Percentiles rank a stretch among this genome's conserved stretches.
phyloP scores from a whole-genome alignment of 2,329 filamentous ascomycete species.

The Emergomyces orientalis region DNA sequence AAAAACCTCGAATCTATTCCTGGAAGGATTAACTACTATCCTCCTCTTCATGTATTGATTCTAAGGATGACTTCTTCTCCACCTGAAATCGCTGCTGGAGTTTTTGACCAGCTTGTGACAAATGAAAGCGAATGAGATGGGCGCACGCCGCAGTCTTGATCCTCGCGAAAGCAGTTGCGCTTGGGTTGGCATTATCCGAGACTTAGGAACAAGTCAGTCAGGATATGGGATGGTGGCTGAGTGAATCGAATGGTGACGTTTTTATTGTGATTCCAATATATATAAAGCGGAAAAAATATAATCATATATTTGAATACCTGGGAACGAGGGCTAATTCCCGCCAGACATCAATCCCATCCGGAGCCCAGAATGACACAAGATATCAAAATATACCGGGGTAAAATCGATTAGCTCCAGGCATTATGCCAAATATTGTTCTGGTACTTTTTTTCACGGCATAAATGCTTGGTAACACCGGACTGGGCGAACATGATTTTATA shows the following conservation, averaged over 20 bases:
- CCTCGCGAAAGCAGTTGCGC: conserved; percentile 7
- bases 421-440: not conserved
- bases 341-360: not conserved
- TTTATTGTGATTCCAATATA: not conserved
- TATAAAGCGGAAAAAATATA: conserved; percentile 6
- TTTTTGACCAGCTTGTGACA: not conserved
- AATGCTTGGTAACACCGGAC: conserved; percentile 1
- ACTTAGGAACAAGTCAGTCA: not conserved
- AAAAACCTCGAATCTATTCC: conserved; percentile 1
- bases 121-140: conserved; percentile 1
- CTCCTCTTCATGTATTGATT: conserved; percentile 1
- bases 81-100: conserved; percentile 1
- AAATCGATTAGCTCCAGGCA: not conserved
- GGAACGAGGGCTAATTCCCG: not conserved
- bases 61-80: not conserved
- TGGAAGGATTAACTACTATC: conserved; percentile 1
- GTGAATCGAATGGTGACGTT: not conserved
- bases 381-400: conserved; percentile 9
- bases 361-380: conserved; percentile 4
- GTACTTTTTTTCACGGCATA: not conserved
- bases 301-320: conserved; percentile 9
- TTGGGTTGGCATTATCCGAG: too few relatives aligned
- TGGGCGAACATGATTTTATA: conserved; percentile 8
- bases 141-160: not conserved
- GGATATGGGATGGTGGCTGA: conserved; percentile 10